Evolutionary conservation across 179 eudicot genomes (phyloP), one percentile per base, ranked within the genome.

Genomic region (Gypsophila paniculata): DNA sequence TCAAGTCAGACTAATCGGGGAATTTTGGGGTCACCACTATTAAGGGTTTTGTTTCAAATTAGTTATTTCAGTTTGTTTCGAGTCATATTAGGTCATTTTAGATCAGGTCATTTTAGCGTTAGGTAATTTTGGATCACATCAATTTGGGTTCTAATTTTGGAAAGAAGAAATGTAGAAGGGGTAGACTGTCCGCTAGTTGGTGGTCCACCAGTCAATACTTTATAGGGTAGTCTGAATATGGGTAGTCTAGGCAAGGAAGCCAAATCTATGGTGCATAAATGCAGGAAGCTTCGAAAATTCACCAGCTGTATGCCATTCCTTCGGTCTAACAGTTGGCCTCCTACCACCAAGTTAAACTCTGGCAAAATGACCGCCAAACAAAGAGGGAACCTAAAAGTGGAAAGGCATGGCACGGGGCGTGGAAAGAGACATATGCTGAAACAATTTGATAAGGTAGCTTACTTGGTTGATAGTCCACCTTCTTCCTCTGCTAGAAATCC

Each of bases 401-500:
- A 6, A 42, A 3, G 65, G 17, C 65, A 61, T 23, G 26, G 34
- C 34, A 29, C 1, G 34, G 34, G 4, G 34, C 34, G 4, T 29
- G 34, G 34, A 29, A 1, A 23, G 29, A 11, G 23, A 23, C 17
- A 9, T 17, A 29, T 13, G 65, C 3, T 22, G 32, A 19, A 53
- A 18, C 44, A 8, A 29, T 23, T 6, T 64, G 34, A 46, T 18
- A 32, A 26, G 46, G 60, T 39, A 59, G 68, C 76, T 69, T 73
- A 92, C 98, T 98, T 92, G 98, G 77, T 92, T 95, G 55, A 90
- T 86, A 57, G 93, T 79, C 96, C 97, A 95, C 78, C 85, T 87
- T 74, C 89, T 72, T 34, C 99, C 98, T 18, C 88, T 91, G 29
- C 87, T 59, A 65, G 89, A 86, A 71, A 92, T 80, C 32, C 61